phyloP scores from a whole-genome alignment of 768 basidiomycete species.

The Trametes villosa region DNA sequence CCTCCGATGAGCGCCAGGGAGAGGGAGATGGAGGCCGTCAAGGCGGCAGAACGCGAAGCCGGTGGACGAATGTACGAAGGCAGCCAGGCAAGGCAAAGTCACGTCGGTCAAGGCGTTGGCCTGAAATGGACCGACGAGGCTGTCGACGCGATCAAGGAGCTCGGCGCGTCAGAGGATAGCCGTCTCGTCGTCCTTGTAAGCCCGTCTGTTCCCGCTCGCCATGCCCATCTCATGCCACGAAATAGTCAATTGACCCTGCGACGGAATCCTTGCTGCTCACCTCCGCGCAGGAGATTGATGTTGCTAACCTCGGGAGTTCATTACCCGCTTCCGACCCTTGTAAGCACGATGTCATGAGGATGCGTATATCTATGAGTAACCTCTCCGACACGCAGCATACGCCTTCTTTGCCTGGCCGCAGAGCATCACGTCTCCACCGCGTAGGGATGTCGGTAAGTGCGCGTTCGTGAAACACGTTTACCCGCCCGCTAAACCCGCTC shows the following conservation, averaged over 20 bases:
- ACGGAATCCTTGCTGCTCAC: conserved; percentile 61
- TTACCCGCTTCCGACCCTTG: conserved; percentile 66
- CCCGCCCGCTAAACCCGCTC: neutral
- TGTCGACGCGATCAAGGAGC: conserved; percentile 62
- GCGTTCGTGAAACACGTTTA: neutral
- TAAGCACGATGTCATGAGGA: conserved; percentile 28
- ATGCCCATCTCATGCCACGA: neutral
- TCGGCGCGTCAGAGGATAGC: conserved; percentile 52
- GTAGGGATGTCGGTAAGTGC: conserved; percentile 61
- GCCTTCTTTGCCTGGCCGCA: conserved; percentile 72
- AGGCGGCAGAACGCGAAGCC: conserved; percentile 71
- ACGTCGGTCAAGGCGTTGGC: conserved; percentile 63
- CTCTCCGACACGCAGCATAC: conserved; percentile 43
- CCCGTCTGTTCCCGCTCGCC: conserved; percentile 7
- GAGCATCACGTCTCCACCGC: conserved; percentile 40
- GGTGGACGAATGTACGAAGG: conserved; percentile 58
- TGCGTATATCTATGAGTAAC: conserved; percentile 5
- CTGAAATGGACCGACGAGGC: conserved; percentile 71
- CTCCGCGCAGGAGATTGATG: conserved; percentile 43
- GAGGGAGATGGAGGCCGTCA: conserved; percentile 78
- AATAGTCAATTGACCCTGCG: conserved; percentile 66
- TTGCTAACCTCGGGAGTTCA: conserved; percentile 49
- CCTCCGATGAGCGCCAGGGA: conserved; percentile 84
- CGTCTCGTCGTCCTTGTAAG: conserved; percentile 71
- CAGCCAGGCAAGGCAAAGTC: conserved; percentile 56